phyloP scores from a whole-genome alignment of 208 protist species.

The Acanthamoeba sp. region DNA sequence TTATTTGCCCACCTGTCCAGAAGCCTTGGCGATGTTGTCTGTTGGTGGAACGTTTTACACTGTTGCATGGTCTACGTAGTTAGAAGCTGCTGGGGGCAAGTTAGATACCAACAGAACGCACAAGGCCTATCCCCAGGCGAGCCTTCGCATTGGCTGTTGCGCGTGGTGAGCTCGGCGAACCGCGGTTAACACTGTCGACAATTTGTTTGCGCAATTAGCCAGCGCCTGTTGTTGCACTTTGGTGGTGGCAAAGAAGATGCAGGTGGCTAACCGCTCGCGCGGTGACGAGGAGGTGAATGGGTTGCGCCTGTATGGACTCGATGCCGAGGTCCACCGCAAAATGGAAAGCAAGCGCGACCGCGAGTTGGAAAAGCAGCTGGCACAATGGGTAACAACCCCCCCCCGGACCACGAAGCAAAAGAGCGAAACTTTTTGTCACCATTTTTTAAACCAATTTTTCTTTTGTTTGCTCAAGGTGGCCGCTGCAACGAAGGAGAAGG shows the following conservation, averaged over 20 bases:
- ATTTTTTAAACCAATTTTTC: neutral
- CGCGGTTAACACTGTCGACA: too few species aligned
- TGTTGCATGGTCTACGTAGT: too few species aligned
- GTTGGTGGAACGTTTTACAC: too few species aligned
- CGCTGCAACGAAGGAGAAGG: constrained; percentile 20
- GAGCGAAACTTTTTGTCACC: neutral
- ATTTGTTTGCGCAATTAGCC: too few species aligned
- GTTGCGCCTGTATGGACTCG: constrained; percentile 77
- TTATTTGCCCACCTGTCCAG: too few species aligned
- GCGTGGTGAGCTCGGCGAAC: too few species aligned
- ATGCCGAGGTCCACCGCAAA: constrained; percentile 81
- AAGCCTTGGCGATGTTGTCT: too few species aligned
- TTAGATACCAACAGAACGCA: too few species aligned
- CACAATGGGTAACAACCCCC: constrained; percentile 67
- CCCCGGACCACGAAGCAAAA: neutral
- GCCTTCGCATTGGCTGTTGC: too few species aligned
- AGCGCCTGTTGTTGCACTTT: too few species aligned
- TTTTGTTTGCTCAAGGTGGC: neutral
- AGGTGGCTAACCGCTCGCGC: constrained; percentile 43
- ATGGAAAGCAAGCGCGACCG: constrained; percentile 78
- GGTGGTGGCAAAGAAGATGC: neutral
- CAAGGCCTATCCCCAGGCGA: too few species aligned
- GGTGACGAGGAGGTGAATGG: constrained; percentile 71
- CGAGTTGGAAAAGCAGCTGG: constrained; percentile 54
- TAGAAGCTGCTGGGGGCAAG: too few species aligned